These are phyloP conservation scores for Linum tenue DNA, from an alignment of 345 rosid genomes.

Conservation along the genomic window DNA sequence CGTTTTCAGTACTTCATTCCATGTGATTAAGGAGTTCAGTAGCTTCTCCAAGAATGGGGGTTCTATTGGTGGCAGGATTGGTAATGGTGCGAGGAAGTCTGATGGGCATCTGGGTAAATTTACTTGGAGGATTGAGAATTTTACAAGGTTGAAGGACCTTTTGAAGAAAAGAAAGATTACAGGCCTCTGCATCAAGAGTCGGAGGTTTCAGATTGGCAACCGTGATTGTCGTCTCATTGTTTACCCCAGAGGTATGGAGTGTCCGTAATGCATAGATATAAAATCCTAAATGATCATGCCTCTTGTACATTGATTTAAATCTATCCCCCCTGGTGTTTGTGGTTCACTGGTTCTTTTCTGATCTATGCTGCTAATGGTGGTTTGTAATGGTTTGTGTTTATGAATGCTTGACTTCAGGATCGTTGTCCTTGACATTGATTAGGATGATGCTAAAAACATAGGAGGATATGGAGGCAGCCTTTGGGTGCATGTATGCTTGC, in stretches of 20 bases:
- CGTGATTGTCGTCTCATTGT: slow-evolving; percentile 97
- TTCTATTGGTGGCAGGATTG: slow-evolving; percentile 49
- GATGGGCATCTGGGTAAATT: slow-evolving; percentile 89
- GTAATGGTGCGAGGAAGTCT: slow-evolving; percentile 61
- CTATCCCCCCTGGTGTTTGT: background rate
- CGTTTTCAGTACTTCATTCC: slow-evolving; percentile 83
- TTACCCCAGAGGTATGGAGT: slow-evolving; percentile 88
- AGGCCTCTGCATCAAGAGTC: slow-evolving; percentile 93
- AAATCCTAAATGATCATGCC: background rate
- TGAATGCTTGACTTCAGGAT: slow-evolving; percentile 6
- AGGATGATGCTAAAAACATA: slow-evolving; percentile 1
- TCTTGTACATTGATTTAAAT: background rate
- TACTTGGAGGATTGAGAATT: slow-evolving; percentile 86
- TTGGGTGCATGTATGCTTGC: background rate
- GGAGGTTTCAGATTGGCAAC: slow-evolving; percentile 97
- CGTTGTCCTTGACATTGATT: slow-evolving; percentile 7
- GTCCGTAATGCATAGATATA: background rate
- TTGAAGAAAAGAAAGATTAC: slow-evolving; percentile 96
- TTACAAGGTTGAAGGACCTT: slow-evolving; percentile 85
- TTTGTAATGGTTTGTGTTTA: background rate
- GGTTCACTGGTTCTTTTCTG: background rate
- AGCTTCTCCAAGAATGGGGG: slow-evolving; percentile 64
- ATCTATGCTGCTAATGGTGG: background rate
- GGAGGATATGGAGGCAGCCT: slow-evolving; percentile 4
- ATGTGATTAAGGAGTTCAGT: slow-evolving; percentile 80